Percentiles rank a stretch among this genome's conserved stretches.
Conservation (phyloP, 1,284 basidiomycete genomes). For the Microbotryomycetes sp. region DNA sequence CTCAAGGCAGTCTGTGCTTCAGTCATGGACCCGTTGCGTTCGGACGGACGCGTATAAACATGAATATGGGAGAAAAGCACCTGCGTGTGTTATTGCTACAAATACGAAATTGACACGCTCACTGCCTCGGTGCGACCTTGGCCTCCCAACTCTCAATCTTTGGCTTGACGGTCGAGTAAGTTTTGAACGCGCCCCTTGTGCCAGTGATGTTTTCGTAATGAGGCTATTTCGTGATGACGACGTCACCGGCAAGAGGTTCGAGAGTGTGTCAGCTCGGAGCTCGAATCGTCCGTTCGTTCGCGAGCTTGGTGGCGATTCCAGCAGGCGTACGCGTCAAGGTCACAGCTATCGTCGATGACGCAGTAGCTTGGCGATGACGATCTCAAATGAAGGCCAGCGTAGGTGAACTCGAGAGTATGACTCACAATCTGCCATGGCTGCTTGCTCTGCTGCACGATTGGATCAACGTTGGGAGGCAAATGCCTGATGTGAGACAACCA, state of each 20-base stretch:
- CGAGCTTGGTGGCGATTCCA: background rate
- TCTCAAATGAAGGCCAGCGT: too few relatives aligned
- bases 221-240: slow-evolving; percentile 49
- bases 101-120: background rate
- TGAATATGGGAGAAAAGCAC: too few relatives aligned
- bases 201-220: slow-evolving; percentile 84
- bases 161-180: slow-evolving; percentile 77
- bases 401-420: slow-evolving; percentile 28
- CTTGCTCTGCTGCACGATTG: slow-evolving; percentile 58
- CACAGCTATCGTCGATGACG: too few relatives aligned
- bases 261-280: too few relatives aligned
- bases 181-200: slow-evolving; percentile 75
- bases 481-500: slow-evolving; percentile 88
- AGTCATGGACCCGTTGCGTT: too few relatives aligned
- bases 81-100: background rate
- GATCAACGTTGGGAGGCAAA: slow-evolving; percentile 67
- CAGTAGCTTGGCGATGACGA: too few relatives aligned
- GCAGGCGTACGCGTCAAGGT: background rate
- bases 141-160: slow-evolving; percentile 81
- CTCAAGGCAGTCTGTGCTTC: too few relatives aligned
- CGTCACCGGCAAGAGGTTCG: background rate
- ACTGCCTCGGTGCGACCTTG: slow-evolving; percentile 48
- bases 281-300: background rate
- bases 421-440: slow-evolving; percentile 79
- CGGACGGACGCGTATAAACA: too few relatives aligned